Conservation (phyloP, 139 green algal species). For the Tetraselmis striata region DNA sequence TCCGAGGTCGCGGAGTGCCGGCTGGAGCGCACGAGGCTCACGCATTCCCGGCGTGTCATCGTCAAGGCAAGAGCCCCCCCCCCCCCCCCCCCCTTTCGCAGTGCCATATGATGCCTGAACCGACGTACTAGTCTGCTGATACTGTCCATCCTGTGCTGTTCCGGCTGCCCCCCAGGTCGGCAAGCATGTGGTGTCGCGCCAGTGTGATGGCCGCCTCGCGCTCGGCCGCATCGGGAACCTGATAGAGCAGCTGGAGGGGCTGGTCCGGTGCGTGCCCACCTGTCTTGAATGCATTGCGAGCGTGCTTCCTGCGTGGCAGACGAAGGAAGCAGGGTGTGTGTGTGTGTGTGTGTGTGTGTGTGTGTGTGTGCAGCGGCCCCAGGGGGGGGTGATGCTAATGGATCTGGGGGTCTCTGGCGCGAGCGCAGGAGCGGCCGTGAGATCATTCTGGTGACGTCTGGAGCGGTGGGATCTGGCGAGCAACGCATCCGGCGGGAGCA, state of each 20-base stretch:
- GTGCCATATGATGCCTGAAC: neutral
- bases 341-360: too few species aligned
- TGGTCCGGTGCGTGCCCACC: constrained; percentile 15
- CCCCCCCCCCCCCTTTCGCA: neutral
- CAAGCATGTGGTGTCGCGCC: constrained; percentile 38
- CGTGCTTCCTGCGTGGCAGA: too few species aligned
- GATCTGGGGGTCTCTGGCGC: too few species aligned
- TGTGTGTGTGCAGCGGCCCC: too few species aligned
- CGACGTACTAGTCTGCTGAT: too few species aligned
- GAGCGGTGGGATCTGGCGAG: constrained; percentile 42
- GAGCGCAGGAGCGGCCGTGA: constrained; percentile 25
- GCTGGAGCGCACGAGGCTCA: neutral
- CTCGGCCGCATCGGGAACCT: constrained; percentile 36
- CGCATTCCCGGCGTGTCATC: neutral
- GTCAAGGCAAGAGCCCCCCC: neutral
- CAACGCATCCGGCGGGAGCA: constrained; percentile 53
- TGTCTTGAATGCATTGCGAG: neutral
- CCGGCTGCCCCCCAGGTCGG: constrained; percentile 26
- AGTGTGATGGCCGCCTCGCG: constrained; percentile 28
- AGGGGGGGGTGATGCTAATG: too few species aligned
- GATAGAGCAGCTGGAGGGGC: constrained; percentile 44
- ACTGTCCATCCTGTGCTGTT: too few species aligned
- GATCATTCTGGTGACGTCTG: constrained; percentile 51
- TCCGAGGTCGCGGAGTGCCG: neutral
- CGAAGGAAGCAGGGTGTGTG: too few species aligned